Percentiles rank a stretch among this genome's conserved stretches.
Conservation (phyloP, 441 rosid species). For the Adansonia madagascariensis region DNA sequence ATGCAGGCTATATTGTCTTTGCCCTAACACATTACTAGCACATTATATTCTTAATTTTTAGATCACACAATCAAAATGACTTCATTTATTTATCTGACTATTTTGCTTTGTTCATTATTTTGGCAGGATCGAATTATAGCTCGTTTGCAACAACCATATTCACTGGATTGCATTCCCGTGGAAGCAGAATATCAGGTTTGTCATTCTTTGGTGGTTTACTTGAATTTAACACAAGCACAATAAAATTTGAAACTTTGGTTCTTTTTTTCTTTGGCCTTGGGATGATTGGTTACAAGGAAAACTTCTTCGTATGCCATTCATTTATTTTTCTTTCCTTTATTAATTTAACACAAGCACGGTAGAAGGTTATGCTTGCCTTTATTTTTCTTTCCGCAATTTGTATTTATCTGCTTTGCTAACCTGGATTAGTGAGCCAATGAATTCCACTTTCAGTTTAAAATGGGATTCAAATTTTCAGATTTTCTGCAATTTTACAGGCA, state of each 20-base stretch:
- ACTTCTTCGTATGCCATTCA: not conserved
- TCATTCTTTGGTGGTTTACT: conserved; percentile 16
- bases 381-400: no score
- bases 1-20: not conserved
- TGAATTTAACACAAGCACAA: not conserved
- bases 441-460: not conserved
- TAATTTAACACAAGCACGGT: no score
- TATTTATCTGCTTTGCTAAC: not conserved
- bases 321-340: not conserved
- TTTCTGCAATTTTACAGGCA: not conserved
- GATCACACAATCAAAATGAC: not conserved
- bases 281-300: not conserved
- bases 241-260: not conserved
- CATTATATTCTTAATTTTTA: not conserved
- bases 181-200: conserved; percentile 98
- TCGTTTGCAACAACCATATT: conserved; percentile 97
- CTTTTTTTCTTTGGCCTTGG: not conserved
- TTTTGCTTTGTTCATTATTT: conserved; percentile 21
- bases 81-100: not conserved
- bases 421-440: not conserved
- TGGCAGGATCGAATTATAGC: conserved; percentile 93
- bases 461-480: not conserved
- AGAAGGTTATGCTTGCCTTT: not conserved
- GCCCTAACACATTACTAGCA: no score
- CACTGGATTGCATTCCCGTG: conserved; percentile 96